Percentiles rank a stretch among this genome's conserved stretches.
These are phyloP conservation scores for Tilletia horrida DNA, from an alignment of 1,284 basidiomycete species.

Conservation along the genomic window DNA sequence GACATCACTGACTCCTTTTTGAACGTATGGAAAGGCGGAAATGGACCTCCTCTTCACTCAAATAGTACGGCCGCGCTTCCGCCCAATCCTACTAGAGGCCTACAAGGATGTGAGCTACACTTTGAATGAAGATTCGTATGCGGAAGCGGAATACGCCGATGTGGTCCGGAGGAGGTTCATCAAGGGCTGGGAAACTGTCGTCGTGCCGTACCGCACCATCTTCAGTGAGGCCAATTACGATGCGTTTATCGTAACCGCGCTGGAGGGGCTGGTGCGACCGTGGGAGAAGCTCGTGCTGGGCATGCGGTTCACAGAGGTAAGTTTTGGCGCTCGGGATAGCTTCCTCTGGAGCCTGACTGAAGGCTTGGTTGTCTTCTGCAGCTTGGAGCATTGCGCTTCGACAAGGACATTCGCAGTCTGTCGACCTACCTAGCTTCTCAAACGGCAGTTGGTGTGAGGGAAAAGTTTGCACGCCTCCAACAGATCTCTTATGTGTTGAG, in stretches of 20 bases:
- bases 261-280: constrained; percentile 81
- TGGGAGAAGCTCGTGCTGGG: constrained; percentile 85
- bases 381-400: constrained; percentile 95
- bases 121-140: constrained; percentile 79
- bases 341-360: constrained; percentile 2
- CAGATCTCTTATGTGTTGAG: constrained; percentile 91
- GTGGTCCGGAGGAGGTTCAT: constrained; percentile 80
- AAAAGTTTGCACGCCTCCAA: constrained; percentile 85
- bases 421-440: constrained; percentile 78
- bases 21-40: constrained; percentile 63
- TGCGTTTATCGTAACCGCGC: constrained; percentile 73
- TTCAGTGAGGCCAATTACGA: constrained; percentile 86
- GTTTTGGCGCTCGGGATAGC: neutral
- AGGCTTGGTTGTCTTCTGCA: constrained; percentile 53
- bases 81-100: constrained; percentile 76
- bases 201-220: constrained; percentile 63
- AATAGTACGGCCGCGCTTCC: constrained; percentile 76
- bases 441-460: constrained; percentile 74
- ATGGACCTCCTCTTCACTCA: constrained; percentile 93
- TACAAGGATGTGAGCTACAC: constrained; percentile 82
- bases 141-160: constrained; percentile 78
- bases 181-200: constrained; percentile 73
- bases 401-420: constrained; percentile 82
- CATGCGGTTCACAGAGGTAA: constrained; percentile 81
- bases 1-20: neutral